Conservation (phyloP, 805 yeast species). For the Kluyveromyces nonfermentans region DNA sequence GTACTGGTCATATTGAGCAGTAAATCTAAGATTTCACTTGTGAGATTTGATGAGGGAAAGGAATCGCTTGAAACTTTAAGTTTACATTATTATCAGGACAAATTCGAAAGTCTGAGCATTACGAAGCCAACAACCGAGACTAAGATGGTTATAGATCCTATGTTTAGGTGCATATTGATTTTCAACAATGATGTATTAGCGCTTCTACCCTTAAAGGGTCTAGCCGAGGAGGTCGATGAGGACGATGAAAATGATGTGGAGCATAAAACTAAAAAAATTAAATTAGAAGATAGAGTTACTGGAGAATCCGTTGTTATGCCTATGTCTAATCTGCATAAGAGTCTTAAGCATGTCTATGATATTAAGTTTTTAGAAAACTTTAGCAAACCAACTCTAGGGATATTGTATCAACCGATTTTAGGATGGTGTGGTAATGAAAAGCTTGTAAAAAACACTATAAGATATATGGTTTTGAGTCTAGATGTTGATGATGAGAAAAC, state of each 20-base stretch:
- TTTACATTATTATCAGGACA: conserved; percentile 77
- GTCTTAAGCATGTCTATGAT: conserved; percentile 57
- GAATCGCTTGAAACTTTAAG: conserved; percentile 61
- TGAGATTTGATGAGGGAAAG: conserved; percentile 55
- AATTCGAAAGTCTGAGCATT: conserved; percentile 41
- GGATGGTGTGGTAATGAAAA: conserved; percentile 65
- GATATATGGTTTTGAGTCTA: conserved; percentile 33
- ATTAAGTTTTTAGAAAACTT: conserved; percentile 64
- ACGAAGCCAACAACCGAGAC: conserved; percentile 29
- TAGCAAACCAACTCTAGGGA: conserved; percentile 72
- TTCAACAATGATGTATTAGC: conserved; percentile 62
- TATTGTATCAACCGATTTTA: conserved; percentile 45
- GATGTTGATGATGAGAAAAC: conserved; percentile 50
- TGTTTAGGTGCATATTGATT: conserved; percentile 43
- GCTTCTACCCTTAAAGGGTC: conserved; percentile 52
- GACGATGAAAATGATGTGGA: conserved; percentile 12
- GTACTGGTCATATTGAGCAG: conserved; percentile 58
- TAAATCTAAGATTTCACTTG: conserved; percentile 66
- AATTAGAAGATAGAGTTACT: conserved; percentile 4
- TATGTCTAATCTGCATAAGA: conserved; percentile 45
- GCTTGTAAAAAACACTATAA: conserved; percentile 15
- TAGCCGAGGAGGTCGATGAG: conserved; percentile 31
- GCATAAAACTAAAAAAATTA: conserved; percentile 5
- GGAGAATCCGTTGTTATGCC: conserved; percentile 47
- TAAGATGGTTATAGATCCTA: conserved; percentile 53